Evolutionary conservation across 352 stramenopile species (phyloP), one percentile per base, ranked within the genome.

Genomic region (Phytophthora ramorum): DNA sequence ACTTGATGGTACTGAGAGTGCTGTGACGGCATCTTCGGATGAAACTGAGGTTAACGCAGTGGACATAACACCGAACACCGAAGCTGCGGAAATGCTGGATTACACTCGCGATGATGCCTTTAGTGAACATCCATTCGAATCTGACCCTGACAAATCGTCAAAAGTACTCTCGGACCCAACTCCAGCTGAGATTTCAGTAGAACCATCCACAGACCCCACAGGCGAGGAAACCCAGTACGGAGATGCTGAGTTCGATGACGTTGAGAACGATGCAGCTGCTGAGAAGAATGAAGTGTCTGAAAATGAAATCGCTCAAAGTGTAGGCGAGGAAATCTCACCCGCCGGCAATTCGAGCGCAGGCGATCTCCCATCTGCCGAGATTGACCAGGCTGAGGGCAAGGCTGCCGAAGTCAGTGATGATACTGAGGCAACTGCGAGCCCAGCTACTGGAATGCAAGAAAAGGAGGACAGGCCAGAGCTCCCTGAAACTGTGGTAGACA

Each of bases 241-340:
- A 28, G 51, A 65, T 19, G 56, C 46, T 14, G 57, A 55, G 3
- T 72, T 75, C 63, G 57, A 56, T 9, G 43, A 56, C 8, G 43
- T 22, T 49, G 66, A 49, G 19, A 48, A 64, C 37, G 47, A 50
- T 63, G 13, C 43, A 48, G 8, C 22, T 40, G 22, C 9, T 40
- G 17, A 6, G 30, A 48, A 52, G 10, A 43, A 57, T 17, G 30
- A 32, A 24, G 14, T 9, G 0, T 19, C 37, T 44, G 40, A 61
- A 3, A 48, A 51, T 48, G 45, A 53, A 19, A 38, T 34, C n/a
- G 14, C 19, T 6, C 7, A 30, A 17, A 43, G 14, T 22, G 20
- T 17, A 45, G 47, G 19, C 9, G 48, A 60, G 2, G 41, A 54
- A 48, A 22, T 8, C 16, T 19, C 35, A 12, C 7, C 55, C 45